These are phyloP conservation scores for Mediolabrus comicus DNA, from an alignment of 108 stramenopile genomes.

Conservation along the genomic window DNA sequence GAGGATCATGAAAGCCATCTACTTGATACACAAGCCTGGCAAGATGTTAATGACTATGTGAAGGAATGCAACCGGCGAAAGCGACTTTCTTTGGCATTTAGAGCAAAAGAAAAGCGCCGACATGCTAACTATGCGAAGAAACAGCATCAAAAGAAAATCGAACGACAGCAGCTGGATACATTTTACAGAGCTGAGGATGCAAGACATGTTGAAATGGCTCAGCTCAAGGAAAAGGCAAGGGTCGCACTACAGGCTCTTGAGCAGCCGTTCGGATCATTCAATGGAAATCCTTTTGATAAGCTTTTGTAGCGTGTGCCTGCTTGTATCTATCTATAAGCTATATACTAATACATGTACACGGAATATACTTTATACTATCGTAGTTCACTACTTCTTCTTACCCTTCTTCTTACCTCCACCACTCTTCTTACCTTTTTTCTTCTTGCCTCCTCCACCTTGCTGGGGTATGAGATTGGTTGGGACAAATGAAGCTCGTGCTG, in stretches of 20 bases:
- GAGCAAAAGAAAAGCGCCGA: constrained; percentile 75
- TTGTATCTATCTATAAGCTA: no score
- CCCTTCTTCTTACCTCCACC: constrained; percentile 12
- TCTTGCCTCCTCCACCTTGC: not conserved
- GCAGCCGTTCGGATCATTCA: not conserved
- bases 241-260: constrained; percentile 59
- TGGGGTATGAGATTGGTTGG: not conserved
- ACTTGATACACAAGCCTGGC: constrained; percentile 63
- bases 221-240: constrained; percentile 66
- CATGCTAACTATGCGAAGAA: constrained; percentile 56
- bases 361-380: no score
- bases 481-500: constrained; percentile 5
- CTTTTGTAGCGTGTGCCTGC: no score
- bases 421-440: constrained; percentile 8
- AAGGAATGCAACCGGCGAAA: constrained; percentile 68
- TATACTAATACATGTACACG: no score
- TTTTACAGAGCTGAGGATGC: constrained; percentile 57
- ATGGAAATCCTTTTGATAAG: not conserved
- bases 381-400: constrained; percentile 17
- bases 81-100: constrained; percentile 70
- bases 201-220: constrained; percentile 62
- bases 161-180: constrained; percentile 40
- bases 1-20: constrained; percentile 53
- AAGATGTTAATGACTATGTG: constrained; percentile 78
- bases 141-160: constrained; percentile 41